Evolutionary conservation across 768 basidiomycete genomes (phyloP).

Genomic region (Pleurotus pulmonarius): DNA sequence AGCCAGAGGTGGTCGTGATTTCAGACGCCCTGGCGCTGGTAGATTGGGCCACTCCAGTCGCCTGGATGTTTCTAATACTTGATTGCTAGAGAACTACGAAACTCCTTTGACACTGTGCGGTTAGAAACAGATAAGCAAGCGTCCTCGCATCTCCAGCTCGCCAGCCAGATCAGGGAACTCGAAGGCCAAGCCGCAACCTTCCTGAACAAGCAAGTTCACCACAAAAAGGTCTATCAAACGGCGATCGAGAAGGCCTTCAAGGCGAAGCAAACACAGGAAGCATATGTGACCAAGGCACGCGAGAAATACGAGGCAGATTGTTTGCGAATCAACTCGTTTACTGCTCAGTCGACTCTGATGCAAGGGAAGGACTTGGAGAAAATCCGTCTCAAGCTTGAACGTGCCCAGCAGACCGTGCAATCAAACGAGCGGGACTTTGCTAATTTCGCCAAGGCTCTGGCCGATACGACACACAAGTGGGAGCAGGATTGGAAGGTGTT

Average conservation of each 20-base stretch:
- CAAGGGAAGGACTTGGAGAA: conserved; percentile 95
- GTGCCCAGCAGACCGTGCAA: conserved; percentile 87
- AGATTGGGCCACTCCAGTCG: too few species aligned
- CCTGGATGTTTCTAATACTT: not conserved
- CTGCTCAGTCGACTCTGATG: conserved; percentile 84
- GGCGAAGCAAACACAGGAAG: conserved; percentile 82
- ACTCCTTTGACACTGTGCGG: conserved; percentile 74
- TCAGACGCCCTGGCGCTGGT: too few species aligned
- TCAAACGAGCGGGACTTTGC: conserved; percentile 89
- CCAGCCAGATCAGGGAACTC: conserved; percentile 74
- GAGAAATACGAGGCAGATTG: conserved; percentile 95
- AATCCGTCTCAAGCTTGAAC: conserved; percentile 80
- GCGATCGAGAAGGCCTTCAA: conserved; percentile 90
- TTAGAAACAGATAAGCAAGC: conserved; percentile 85
- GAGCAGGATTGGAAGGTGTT: conserved; percentile 92
- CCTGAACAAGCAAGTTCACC: conserved; percentile 58
- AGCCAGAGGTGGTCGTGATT: too few species aligned
- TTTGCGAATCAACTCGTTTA: conserved; percentile 88
- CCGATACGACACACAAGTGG: conserved; percentile 83
- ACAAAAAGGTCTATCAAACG: conserved; percentile 70
- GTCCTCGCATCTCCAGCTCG: conserved; percentile 65
- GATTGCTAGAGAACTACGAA: conserved; percentile 67
- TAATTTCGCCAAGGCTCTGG: conserved; percentile 77
- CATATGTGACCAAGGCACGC: conserved; percentile 81
- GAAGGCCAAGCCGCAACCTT: conserved; percentile 65